Conservation (phyloP, 2,329 filamentous ascomycete species). For the Colletotrichum lentis region DNA sequence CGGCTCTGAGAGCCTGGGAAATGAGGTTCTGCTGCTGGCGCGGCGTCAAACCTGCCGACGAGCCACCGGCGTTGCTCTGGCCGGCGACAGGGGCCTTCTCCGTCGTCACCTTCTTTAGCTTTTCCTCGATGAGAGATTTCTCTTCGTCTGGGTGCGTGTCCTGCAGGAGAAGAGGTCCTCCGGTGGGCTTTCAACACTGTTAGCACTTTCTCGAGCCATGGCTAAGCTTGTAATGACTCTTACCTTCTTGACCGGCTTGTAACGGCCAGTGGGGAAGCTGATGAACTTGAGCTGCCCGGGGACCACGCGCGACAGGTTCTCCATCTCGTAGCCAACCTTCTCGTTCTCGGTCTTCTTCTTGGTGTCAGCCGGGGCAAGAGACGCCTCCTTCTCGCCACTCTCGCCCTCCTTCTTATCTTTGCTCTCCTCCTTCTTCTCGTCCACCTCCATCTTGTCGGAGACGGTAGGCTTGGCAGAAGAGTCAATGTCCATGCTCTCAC, state of each 20-base stretch:
- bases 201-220: constrained; percentile 50
- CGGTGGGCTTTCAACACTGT: constrained; percentile 74
- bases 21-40: constrained; percentile 44
- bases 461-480: constrained; percentile 69
- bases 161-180: constrained; percentile 88
- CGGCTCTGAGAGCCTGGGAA: constrained; percentile 42
- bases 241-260: constrained; percentile 90
- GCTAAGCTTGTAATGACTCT: constrained; percentile 42
- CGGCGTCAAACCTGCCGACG: constrained; percentile 45
- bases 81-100: constrained; percentile 67
- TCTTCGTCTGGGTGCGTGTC: constrained; percentile 82
- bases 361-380: constrained; percentile 58
- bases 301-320: constrained; percentile 96
- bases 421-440: constrained; percentile 69
- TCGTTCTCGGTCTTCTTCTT: constrained; percentile 97
- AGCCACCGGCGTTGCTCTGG: constrained; percentile 46
- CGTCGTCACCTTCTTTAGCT: constrained; percentile 80
- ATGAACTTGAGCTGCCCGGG: constrained; percentile 95
- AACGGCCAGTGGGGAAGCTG: constrained; percentile 87
- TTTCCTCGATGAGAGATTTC: constrained; percentile 87
- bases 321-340: constrained; percentile 93
- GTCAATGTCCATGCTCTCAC: constrained; percentile 96
- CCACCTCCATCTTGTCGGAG: constrained; percentile 87
- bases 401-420: constrained; percentile 69
- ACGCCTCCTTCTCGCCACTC: constrained; percentile 61